phyloP scores from a whole-genome alignment of 169 alveolate species.

The Plasmodium fragile region DNA sequence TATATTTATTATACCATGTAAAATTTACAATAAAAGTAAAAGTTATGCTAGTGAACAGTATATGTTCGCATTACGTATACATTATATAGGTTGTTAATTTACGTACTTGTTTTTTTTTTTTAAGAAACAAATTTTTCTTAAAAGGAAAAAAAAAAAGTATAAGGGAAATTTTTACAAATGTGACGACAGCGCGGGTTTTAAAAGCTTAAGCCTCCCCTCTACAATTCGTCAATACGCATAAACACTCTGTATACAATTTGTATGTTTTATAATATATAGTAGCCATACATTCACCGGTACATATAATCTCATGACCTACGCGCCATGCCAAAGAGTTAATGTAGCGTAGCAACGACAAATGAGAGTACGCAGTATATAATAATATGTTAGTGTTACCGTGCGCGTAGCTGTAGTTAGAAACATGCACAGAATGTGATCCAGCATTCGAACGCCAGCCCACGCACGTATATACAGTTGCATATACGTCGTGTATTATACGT shows the following conservation, averaged over 20 bases:
- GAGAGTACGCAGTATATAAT: background rate
- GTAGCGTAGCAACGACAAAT: background rate
- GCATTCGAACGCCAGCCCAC: background rate
- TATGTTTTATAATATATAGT: too few relatives aligned
- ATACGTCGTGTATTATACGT: background rate
- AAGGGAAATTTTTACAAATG: background rate
- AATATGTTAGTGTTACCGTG: background rate
- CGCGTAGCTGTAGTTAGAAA: background rate
- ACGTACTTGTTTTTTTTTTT: slow-evolving; percentile 2
- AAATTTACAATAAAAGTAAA: background rate
- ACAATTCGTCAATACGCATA: background rate
- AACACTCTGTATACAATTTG: background rate
- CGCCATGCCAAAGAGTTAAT: background rate
- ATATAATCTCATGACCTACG: background rate
- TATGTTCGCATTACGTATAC: background rate
- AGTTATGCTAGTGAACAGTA: background rate
- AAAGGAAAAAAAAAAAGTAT: background rate
- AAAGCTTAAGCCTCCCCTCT: background rate
- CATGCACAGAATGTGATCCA: background rate
- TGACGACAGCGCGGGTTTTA: background rate
- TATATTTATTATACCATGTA: background rate
- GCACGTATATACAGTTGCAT: background rate
- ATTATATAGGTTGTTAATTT: background rate
- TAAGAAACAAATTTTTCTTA: background rate
- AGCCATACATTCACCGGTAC: background rate